These are phyloP conservation scores for Pulicaria dysenterica DNA, from an alignment of 129 eudicot genomes.

Conservation along the genomic window DNA sequence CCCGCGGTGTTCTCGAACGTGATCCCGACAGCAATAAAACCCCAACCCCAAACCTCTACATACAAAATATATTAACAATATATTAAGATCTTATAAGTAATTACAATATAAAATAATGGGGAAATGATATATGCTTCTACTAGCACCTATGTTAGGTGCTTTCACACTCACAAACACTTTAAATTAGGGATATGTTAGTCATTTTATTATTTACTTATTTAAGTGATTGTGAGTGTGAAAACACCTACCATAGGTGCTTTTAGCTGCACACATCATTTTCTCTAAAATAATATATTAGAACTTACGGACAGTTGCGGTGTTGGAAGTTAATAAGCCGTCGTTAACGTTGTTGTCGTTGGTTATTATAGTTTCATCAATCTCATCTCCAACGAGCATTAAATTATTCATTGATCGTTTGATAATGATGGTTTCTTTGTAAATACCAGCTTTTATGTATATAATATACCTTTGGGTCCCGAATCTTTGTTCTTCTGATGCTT, in stretches of 20 bases:
- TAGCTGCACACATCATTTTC: too few relatives aligned
- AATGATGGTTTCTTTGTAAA: slow-evolving; percentile 54
- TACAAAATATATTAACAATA: background rate
- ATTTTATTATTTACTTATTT: too few relatives aligned
- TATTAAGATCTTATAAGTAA: background rate
- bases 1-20: slow-evolving; percentile 55
- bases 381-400: slow-evolving; percentile 61
- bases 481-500: slow-evolving; percentile 33
- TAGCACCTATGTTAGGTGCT: too few relatives aligned
- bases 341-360: slow-evolving; percentile 43
- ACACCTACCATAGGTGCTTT: too few relatives aligned
- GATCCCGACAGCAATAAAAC: slow-evolving; percentile 41
- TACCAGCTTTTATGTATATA: slow-evolving; percentile 59
- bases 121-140: too few relatives aligned
- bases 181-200: too few relatives aligned
- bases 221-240: too few relatives aligned
- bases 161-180: too few relatives aligned
- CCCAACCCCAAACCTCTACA: slow-evolving; percentile 42
- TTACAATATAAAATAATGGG: background rate
- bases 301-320: slow-evolving; percentile 68
- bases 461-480: slow-evolving; percentile 39
- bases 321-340: slow-evolving; percentile 47
- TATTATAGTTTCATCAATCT: slow-evolving; percentile 54
- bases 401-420: slow-evolving; percentile 44
- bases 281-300: background rate